Evolutionary conservation across 305 asterid genomes (phyloP).

Genomic region (Fraxinus paxiana): DNA sequence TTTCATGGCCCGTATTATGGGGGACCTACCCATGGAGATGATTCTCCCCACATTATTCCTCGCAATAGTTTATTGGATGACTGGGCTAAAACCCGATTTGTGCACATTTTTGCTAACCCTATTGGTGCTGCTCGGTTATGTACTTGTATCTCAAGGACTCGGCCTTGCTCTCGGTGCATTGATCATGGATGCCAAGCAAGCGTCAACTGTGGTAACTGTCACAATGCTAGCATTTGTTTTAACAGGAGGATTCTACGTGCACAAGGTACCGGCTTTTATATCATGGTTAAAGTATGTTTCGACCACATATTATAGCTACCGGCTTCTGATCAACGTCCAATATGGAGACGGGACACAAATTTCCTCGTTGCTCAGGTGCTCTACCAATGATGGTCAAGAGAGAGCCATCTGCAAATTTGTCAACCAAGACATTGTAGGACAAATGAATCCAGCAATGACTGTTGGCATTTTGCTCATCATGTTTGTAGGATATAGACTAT

Average conservation of each 20-base stretch:
- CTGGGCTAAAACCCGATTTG: conserved; percentile 41
- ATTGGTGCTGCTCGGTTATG: conserved; percentile 34
- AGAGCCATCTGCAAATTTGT: conserved; percentile 33
- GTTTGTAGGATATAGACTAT: conserved; percentile 41
- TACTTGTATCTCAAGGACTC: conserved; percentile 48
- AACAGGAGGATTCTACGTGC: conserved; percentile 48
- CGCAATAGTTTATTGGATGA: conserved; percentile 45
- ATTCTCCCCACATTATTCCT: conserved; percentile 44
- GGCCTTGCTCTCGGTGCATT: conserved; percentile 48
- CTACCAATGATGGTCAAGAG: conserved; percentile 1
- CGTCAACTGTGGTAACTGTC: conserved; percentile 47
- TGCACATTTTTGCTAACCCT: conserved; percentile 33
- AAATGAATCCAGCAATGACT: conserved; percentile 36
- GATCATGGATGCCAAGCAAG: conserved; percentile 50
- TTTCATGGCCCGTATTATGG: conserved; percentile 43
- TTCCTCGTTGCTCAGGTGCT: conserved; percentile 38
- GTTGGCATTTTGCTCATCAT: conserved; percentile 34
- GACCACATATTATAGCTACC: conserved; percentile 40
- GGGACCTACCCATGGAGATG: conserved; percentile 52
- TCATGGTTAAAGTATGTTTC: conserved; percentile 50
- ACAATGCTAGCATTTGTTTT: conserved; percentile 48
- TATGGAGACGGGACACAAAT: conserved; percentile 40
- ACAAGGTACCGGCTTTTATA: conserved; percentile 34
- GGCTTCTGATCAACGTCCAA: conserved; percentile 36
- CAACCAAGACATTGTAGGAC: conserved; percentile 36